Conservation (phyloP, 2,329 filamentous ascomycete genomes). For the Pestalotiopsis sp. region DNA sequence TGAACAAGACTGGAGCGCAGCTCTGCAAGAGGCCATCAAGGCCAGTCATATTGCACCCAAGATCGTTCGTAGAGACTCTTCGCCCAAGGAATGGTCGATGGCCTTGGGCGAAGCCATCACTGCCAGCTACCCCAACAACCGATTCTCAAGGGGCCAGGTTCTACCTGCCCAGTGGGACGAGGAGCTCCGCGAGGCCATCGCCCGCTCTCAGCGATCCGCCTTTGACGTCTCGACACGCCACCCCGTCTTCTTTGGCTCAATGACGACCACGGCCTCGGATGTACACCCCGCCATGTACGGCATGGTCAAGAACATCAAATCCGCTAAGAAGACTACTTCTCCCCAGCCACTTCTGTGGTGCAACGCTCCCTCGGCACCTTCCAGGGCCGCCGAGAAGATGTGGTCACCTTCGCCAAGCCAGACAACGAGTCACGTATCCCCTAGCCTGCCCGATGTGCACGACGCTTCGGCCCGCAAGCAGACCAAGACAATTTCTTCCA, state of each 20-base stretch:
- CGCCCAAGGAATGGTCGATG: constrained; percentile 33
- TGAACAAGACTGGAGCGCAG: constrained; percentile 34
- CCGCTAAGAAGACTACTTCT: background rate
- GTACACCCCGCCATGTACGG: constrained; percentile 26
- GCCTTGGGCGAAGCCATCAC: constrained; percentile 38
- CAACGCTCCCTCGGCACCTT: constrained; percentile 5
- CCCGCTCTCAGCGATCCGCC: constrained; percentile 11
- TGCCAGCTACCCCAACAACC: constrained; percentile 28
- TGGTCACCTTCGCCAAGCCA: constrained; percentile 13
- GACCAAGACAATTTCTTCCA: constrained; percentile 8
- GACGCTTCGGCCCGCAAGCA: background rate
- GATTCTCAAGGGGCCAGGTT: constrained; percentile 21
- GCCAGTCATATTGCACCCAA: constrained; percentile 20
- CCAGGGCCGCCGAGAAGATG: constrained; percentile 5
- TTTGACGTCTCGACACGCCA: constrained; percentile 30
- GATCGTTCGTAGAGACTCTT: constrained; percentile 17
- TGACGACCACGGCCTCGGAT: constrained; percentile 19
- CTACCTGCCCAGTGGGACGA: constrained; percentile 22
- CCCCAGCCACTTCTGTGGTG: constrained; percentile 18
- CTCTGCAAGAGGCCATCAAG: constrained; percentile 21
- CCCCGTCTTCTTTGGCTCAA: constrained; percentile 32
- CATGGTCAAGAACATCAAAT: background rate
- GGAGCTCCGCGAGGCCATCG: constrained; percentile 24
- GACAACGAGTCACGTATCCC: background rate
- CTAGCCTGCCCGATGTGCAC: background rate